These are phyloP conservation scores for Colletotrichum lupini DNA, from an alignment of 2,329 filamentous ascomycete species.

Conservation along the genomic window DNA sequence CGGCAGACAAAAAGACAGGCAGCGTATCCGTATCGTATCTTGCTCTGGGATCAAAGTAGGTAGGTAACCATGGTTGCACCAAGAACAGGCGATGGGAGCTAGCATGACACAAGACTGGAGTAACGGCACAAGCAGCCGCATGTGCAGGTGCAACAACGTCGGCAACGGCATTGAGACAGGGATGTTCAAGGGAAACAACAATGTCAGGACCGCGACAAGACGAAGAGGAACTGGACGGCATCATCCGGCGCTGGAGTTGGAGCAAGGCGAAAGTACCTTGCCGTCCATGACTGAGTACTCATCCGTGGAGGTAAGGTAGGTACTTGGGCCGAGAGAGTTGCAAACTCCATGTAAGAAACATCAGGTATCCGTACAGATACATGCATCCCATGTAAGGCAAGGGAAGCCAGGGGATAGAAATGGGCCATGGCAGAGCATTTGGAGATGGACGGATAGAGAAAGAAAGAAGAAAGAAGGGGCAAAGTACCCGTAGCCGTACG, in stretches of 20 bases:
- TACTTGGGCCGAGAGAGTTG: not conserved
- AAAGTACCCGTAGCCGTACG: not conserved
- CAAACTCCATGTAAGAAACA: not conserved
- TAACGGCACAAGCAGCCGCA: constrained; percentile 8
- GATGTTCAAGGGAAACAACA: not conserved
- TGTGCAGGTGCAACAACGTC: not conserved
- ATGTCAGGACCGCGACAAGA: constrained; percentile 7
- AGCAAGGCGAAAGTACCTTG: not conserved
- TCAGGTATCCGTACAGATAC: constrained; percentile 1
- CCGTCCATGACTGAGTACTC: not conserved
- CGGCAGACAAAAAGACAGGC: constrained; percentile 15
- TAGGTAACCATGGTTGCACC: constrained; percentile 22
- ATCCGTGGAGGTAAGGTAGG: not conserved
- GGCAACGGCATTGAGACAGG: not conserved
- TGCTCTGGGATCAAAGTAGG: constrained; percentile 5
- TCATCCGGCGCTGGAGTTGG: not conserved
- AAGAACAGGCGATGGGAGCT: constrained; percentile 11
- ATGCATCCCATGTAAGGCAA: constrained; percentile 23
- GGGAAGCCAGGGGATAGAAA: not conserved
- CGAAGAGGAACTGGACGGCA: not conserved
- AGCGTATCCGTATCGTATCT: constrained; percentile 16
- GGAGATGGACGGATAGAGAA: not conserved
- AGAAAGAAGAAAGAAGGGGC: not conserved
- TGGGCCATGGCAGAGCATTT: not conserved
- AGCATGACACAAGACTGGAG: constrained; percentile 17